Conservation (phyloP, 495 filamentous ascomycete genomes). For the Aspergillus ellipticus region DNA sequence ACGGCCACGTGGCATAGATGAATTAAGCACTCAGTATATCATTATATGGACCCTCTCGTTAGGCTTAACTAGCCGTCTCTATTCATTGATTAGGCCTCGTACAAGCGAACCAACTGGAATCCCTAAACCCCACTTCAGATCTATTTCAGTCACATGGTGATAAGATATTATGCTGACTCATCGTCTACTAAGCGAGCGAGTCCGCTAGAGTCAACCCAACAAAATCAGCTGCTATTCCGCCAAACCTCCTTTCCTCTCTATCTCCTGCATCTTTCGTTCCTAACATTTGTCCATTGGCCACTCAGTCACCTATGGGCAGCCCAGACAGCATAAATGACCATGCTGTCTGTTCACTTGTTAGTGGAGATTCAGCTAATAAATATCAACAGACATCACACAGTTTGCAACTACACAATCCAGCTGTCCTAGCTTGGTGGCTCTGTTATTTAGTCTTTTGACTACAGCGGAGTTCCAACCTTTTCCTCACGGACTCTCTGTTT, state of each 20-base stretch:
- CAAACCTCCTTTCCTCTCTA: too few relatives aligned
- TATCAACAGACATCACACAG: background rate
- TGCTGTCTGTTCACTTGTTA: background rate
- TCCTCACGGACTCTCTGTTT: constrained; percentile 30
- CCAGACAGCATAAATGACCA: background rate
- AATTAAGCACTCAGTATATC: too few relatives aligned
- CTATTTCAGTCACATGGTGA: background rate
- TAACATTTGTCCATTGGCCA: too few relatives aligned
- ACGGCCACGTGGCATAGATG: too few relatives aligned
- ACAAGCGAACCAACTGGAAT: too few relatives aligned
- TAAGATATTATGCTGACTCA: background rate
- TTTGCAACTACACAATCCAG: constrained; percentile 40
- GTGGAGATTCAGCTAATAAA: background rate
- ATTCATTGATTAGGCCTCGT: too few relatives aligned
- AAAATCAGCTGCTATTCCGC: background rate
- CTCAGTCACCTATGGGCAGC: background rate
- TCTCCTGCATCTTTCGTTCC: too few relatives aligned
- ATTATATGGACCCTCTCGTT: too few relatives aligned
- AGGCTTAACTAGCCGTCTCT: too few relatives aligned
- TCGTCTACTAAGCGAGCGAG: background rate
- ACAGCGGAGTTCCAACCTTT: constrained; percentile 5
- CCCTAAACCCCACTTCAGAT: too few relatives aligned
- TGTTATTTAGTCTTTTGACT: constrained; percentile 12
- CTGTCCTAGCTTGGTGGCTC: constrained; percentile 30
- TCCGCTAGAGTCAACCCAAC: background rate